These are phyloP conservation scores for Chytriomyces confervae DNA, from an alignment of 192 early-diverging fungal genomes.

Conservation along the genomic window DNA sequence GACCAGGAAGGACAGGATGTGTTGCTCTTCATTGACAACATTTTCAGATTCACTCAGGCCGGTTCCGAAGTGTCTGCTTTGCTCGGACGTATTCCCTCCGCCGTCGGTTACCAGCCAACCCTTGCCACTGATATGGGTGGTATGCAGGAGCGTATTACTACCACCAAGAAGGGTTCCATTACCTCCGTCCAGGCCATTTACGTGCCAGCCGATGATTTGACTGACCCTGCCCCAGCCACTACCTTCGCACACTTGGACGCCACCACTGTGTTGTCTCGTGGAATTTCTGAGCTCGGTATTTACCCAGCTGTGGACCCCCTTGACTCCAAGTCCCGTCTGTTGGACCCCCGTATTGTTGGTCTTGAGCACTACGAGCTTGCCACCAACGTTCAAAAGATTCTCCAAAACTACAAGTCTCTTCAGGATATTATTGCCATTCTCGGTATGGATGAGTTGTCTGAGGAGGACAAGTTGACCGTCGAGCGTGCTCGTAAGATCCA, in stretches of 20 bases:
- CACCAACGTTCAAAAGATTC: constrained; percentile 91
- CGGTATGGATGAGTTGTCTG: constrained; percentile 98
- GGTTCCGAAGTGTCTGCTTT: constrained; percentile 99
- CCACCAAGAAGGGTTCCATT: constrained; percentile 99
- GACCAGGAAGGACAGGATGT: constrained; percentile 99
- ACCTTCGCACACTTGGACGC: constrained; percentile 98
- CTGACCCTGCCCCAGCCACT: constrained; percentile 97
- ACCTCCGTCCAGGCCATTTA: constrained; percentile 96
- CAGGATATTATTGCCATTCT: constrained; percentile 99
- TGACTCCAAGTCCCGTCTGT: constrained; percentile 96
- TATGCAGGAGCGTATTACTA: constrained; percentile 99
- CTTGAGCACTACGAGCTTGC: constrained; percentile 91
- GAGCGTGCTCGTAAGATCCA: constrained; percentile 99
- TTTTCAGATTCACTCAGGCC: constrained; percentile 99
- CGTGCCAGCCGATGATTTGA: constrained; percentile 98
- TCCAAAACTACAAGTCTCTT: constrained; percentile 97
- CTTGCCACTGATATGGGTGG: constrained; percentile 97
- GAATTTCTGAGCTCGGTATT: constrained; percentile 97
- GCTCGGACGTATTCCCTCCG: constrained; percentile 97
- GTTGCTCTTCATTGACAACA: constrained; percentile 99
- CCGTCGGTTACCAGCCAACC: constrained; percentile 99
- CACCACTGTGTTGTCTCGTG: constrained; percentile 97
- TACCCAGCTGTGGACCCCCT: constrained; percentile 98
- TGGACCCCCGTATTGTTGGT: constrained; percentile 95
- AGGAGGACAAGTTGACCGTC: constrained; percentile 97